Conservation (phyloP, 768 basidiomycete species). For the Leucocoprinus birnbaumii region DNA sequence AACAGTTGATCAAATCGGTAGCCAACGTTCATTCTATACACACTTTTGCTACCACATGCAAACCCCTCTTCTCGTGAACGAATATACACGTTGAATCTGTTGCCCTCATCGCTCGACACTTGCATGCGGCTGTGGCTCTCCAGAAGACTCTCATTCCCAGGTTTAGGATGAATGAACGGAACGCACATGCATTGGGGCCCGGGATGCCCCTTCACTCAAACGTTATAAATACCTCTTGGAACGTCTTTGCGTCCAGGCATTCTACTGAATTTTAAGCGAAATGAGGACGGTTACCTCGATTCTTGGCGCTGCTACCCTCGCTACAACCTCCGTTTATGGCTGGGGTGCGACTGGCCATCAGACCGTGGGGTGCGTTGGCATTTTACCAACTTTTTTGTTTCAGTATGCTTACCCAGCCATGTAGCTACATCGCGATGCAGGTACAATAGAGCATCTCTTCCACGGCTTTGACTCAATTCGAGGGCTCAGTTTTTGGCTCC, state of each 20-base stretch:
- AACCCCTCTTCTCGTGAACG: not conserved
- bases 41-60: not conserved
- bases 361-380: constrained; percentile 36
- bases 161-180: no score
- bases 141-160: no score
- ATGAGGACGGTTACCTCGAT: not conserved
- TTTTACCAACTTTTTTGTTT: not conserved
- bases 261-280: not conserved
- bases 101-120: no score
- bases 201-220: no score
- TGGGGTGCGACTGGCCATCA: constrained; percentile 45
- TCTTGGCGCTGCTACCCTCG: constrained; percentile 10
- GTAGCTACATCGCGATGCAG: constrained; percentile 40
- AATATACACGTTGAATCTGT: not conserved
- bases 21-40: not conserved
- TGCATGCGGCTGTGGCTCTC: no score
- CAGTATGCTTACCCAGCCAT: not conserved
- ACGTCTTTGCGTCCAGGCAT: no score
- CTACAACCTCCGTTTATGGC: constrained; percentile 20
- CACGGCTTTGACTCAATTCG: not conserved
- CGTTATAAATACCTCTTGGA: no score
- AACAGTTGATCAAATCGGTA: no score
- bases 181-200: no score
- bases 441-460: constrained; percentile 16
- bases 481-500: constrained; percentile 42